Evolutionary conservation across 768 basidiomycete genomes (phyloP).

Genomic region (Candolleomyces efflorescens): DNA sequence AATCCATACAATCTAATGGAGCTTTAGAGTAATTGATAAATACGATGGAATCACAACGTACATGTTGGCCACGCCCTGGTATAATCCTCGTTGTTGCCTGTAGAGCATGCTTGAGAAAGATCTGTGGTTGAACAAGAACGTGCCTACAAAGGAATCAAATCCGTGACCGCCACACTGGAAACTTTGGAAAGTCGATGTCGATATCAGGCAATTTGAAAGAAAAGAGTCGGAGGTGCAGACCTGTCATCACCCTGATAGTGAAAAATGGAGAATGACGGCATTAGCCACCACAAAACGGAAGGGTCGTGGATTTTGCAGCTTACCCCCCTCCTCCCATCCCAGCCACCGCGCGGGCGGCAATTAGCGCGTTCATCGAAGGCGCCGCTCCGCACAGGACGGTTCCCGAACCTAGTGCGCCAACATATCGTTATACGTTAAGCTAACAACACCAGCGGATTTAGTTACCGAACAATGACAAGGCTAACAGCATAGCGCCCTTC

Average conservation of each 20-base stretch:
- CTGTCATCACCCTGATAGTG: conserved; percentile 10
- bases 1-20: conserved; percentile 69
- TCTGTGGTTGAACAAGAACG: conserved; percentile 4
- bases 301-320: conserved; percentile 26
- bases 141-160: conserved; percentile 83
- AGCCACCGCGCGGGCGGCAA: conserved; percentile 77
- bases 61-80: conserved; percentile 91
- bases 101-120: conserved; percentile 4
- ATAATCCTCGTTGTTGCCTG: conserved; percentile 83
- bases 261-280: conserved; percentile 14
- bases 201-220: conserved; percentile 5
- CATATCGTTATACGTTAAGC: conserved; percentile 6
- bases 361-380: conserved; percentile 78
- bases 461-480: conserved; percentile 76
- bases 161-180: conserved; percentile 78
- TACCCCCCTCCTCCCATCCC: conserved; percentile 93
- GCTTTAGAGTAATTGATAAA: not conserved
- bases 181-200: conserved; percentile 44
- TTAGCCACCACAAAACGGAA: conserved; percentile 13
- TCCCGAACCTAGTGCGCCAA: conserved; percentile 53
- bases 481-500: conserved; percentile 83
- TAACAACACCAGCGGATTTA: not conserved
- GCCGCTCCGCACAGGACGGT: conserved; percentile 86
- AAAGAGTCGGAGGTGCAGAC: conserved; percentile 2
- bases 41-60: conserved; percentile 23